These are phyloP conservation scores for Mycena venus DNA, from an alignment of 768 basidiomycete species.

Conservation along the genomic window DNA sequence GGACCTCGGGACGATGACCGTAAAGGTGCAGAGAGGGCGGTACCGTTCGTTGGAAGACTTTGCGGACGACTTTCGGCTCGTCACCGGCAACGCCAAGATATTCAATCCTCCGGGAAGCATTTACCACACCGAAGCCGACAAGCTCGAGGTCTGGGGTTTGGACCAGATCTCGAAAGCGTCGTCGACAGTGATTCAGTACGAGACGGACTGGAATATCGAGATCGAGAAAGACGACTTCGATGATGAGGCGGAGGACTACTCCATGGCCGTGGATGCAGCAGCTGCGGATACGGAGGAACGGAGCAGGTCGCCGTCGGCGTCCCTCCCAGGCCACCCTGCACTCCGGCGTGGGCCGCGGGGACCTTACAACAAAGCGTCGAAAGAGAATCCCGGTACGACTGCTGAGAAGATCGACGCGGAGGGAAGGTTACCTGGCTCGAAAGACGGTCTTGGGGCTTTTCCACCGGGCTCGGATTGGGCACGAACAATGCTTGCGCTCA, in stretches of 20 bases:
- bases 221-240: slow-evolving; percentile 72
- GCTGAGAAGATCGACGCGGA: slow-evolving; percentile 71
- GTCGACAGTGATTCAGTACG: slow-evolving; percentile 82
- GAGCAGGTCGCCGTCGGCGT: slow-evolving; percentile 32
- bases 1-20: slow-evolving; percentile 91
- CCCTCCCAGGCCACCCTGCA: slow-evolving; percentile 21
- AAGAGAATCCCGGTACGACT: slow-evolving; percentile 39
- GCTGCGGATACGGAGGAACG: slow-evolving; percentile 37
- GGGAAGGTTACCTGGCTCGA: slow-evolving; percentile 81
- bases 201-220: slow-evolving; percentile 89
- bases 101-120: slow-evolving; percentile 85
- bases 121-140: slow-evolving; percentile 80
- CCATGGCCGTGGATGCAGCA: slow-evolving; percentile 54
- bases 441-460: slow-evolving; percentile 82
- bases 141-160: slow-evolving; percentile 76
- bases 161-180: slow-evolving; percentile 82
- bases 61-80: slow-evolving; percentile 76
- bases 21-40: slow-evolving; percentile 80
- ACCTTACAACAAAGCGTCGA: slow-evolving; percentile 64
- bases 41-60: slow-evolving; percentile 89
- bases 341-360: slow-evolving; percentile 62
- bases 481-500: slow-evolving; percentile 78
- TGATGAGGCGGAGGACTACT: slow-evolving; percentile 57
- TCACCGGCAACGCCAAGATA: slow-evolving; percentile 78
- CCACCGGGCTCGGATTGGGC: slow-evolving; percentile 80